phyloP scores from a whole-genome alignment of 768 basidiomycete genomes.

The Pulveroboletus frians region DNA sequence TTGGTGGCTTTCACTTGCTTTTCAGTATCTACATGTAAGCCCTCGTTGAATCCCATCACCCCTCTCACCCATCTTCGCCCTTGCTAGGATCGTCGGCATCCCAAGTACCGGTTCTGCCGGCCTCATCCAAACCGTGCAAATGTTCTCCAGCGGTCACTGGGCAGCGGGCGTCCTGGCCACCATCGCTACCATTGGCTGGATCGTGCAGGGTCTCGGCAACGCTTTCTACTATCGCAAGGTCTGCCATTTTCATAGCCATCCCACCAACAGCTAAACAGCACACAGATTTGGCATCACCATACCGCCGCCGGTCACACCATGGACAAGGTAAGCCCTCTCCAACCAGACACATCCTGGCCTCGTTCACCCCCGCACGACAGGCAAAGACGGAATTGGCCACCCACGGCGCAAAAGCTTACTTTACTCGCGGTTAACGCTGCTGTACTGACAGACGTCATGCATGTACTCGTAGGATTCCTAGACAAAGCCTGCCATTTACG shows the following conservation, averaged over 20 bases:
- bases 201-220: slow-evolving; percentile 76
- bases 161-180: slow-evolving; percentile 78
- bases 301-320: slow-evolving; percentile 82
- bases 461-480: slow-evolving; percentile 18
- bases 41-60: neutral
- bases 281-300: slow-evolving; percentile 72
- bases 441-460: slow-evolving; percentile 8
- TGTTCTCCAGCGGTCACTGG: slow-evolving; percentile 67
- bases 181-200: slow-evolving; percentile 84
- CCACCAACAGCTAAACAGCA: slow-evolving; percentile 4
- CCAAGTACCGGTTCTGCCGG: slow-evolving; percentile 95
- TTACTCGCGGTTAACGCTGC: slow-evolving; percentile 62
- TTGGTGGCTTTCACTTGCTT: slow-evolving; percentile 89
- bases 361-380: slow-evolving; percentile 34
- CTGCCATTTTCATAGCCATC: slow-evolving; percentile 22
- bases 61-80: slow-evolving; percentile 22
- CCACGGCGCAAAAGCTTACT: slow-evolving; percentile 85
- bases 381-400: slow-evolving; percentile 79
- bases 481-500: neutral
- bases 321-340: slow-evolving; percentile 57
- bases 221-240: slow-evolving; percentile 78
- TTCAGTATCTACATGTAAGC: slow-evolving; percentile 89
- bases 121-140: slow-evolving; percentile 85
- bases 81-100: slow-evolving; percentile 82
- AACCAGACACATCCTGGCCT: neutral